These are phyloP conservation scores for Butyriboletus loyo DNA, from an alignment of 768 basidiomycete species.

Conservation along the genomic window DNA sequence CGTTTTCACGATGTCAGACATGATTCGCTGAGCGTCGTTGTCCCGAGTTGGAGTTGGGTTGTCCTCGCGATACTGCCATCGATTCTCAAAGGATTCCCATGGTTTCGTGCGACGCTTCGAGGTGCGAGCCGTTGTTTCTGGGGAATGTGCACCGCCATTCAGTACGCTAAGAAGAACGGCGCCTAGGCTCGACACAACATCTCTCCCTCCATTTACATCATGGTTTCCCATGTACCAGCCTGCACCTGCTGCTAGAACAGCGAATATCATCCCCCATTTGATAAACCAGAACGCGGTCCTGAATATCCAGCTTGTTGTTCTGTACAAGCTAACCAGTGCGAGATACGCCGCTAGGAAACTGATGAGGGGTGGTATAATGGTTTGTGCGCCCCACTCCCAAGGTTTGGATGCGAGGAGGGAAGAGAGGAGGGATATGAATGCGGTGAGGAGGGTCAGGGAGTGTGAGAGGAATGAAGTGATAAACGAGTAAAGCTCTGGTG, in stretches of 20 bases:
- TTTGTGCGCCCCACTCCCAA: slow-evolving; percentile 63
- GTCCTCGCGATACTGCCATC: slow-evolving; percentile 50
- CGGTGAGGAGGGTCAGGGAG: slow-evolving; percentile 46
- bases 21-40: slow-evolving; percentile 43
- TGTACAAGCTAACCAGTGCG: slow-evolving; percentile 72
- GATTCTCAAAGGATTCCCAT: slow-evolving; percentile 65
- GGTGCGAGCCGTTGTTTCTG: slow-evolving; percentile 15
- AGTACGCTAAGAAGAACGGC: slow-evolving; percentile 41
- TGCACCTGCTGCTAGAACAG: slow-evolving; percentile 46
- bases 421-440: slow-evolving; percentile 45
- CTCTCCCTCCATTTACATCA: slow-evolving; percentile 31
- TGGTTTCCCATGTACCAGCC: slow-evolving; percentile 53
- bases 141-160: slow-evolving; percentile 34
- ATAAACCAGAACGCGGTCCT: slow-evolving; percentile 64
- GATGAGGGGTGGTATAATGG: slow-evolving; percentile 69
- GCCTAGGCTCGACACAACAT: slow-evolving; percentile 39
- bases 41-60: slow-evolving; percentile 22
- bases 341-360: slow-evolving; percentile 71
- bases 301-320: slow-evolving; percentile 73
- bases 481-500: slow-evolving; percentile 52
- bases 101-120: slow-evolving; percentile 39
- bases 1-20: slow-evolving; percentile 41
- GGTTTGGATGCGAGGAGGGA: slow-evolving; percentile 51
- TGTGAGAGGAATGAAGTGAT: slow-evolving; percentile 52
- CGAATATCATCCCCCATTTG: slow-evolving; percentile 73